Base-by-base conservation (phyloP, 2,329 filamentous ascomycete genomes). In the Tolypocladium paradoxum region DNA sequence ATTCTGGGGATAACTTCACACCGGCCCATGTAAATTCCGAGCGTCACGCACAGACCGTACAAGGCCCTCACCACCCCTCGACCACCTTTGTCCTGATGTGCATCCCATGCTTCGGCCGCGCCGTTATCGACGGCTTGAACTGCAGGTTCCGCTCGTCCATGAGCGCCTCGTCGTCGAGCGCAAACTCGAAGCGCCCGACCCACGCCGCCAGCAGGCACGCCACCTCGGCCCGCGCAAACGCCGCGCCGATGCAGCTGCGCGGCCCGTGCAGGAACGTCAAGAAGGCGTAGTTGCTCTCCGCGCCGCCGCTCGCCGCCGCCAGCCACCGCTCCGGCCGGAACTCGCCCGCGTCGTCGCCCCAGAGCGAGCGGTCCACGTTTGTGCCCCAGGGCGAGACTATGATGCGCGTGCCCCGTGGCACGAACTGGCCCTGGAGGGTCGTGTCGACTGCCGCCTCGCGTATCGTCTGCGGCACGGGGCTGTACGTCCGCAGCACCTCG, bases 191-290 rank as follows among this genome's bases (percentile, higher is more conserved):
- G 37, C 81, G 76, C 1, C 90, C 90, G 4, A 92, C 78, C 76
- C 87, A 83, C 9, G 81, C 78, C 24, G 90, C 90, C 48, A 96
- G 65, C 57, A 96, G 70, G 64, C 87, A 92, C 9, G 88, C 89
- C 68, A 96, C 88, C 73, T 96, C 92, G 0, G 85, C 82, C 65
- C 83, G 85, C 0, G 91, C 87, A 70, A 96, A 96, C 2, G 76
- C 76, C 67, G 84, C 79, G 0, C 90, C 91, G 60, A 96, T 96
- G 65, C 91, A 96, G 63, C 85, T 87, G 51, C 90, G 75, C 2
- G 90, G 90, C 0, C 91, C 91, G 65, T 95, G 89, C 54, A 96
- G 68, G 70, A 96, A 96, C 0, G 88, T 92, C 69, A 92, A 65
- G 61, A 87, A 84, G 1, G 84, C 80, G 65, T 86, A 95, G 68